A percentile compares a stretch with the other conserved stretches of the same genome.
phyloP scores from a whole-genome alignment of 2,329 filamentous ascomycete genomes.

The Colletotrichum falcatum region DNA sequence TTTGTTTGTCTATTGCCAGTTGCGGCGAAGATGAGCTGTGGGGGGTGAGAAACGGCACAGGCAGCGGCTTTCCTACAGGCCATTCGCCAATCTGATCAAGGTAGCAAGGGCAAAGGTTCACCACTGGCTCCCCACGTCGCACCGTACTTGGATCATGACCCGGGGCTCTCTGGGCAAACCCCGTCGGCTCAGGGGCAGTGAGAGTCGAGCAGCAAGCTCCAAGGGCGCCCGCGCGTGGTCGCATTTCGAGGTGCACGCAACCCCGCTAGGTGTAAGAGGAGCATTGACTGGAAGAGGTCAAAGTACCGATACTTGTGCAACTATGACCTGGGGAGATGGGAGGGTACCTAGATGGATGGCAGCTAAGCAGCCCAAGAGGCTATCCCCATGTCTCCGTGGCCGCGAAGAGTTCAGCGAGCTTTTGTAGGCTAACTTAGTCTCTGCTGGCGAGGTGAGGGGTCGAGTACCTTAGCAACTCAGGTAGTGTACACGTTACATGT shows the following conservation, averaged over 20 bases:
- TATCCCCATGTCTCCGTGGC: conserved; percentile 23
- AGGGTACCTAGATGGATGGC: conserved; percentile 22
- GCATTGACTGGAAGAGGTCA: conserved; percentile 14
- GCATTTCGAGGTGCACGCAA: conserved; percentile 29
- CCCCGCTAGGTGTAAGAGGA: conserved; percentile 8
- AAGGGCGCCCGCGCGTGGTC: conserved; percentile 23
- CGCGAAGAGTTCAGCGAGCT: conserved; percentile 25
- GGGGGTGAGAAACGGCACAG: conserved; percentile 7
- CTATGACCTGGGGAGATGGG: conserved; percentile 22
- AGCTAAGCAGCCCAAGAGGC: conserved; percentile 29
- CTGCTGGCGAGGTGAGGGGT: conserved; percentile 19
- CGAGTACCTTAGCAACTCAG: too few species aligned
- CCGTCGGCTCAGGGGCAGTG: conserved; percentile 20
- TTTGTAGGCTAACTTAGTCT: conserved; percentile 29
- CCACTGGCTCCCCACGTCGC: conserved; percentile 10
- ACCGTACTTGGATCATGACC: conserved; percentile 23
- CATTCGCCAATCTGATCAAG: conserved; percentile 15
- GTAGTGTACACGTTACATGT: too few species aligned
- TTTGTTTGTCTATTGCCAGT: conserved; percentile 33
- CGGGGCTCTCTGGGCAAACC: conserved; percentile 16
- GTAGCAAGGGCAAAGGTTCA: conserved; percentile 1
- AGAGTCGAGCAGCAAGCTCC: not conserved
- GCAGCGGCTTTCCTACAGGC: conserved; percentile 15
- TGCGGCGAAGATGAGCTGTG: conserved; percentile 16
- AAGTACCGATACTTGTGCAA: conserved; percentile 38